Evolutionary conservation across 177 flowering plant species (phyloP).

Genomic region (Telopea speciosissima): DNA sequence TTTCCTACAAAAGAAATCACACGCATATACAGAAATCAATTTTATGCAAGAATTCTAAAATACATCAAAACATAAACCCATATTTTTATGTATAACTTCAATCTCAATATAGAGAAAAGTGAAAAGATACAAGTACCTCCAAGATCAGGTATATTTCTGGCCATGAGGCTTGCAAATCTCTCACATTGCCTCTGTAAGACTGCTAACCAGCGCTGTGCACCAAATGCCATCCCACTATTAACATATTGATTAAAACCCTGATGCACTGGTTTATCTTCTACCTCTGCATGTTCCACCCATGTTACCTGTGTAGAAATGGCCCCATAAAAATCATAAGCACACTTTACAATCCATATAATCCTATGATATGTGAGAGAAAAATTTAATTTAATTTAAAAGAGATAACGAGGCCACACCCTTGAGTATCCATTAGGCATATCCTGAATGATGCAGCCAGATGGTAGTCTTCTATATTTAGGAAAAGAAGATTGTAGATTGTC

Average conservation of each 20-base stretch:
- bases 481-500: slow-evolving; percentile 38
- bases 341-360: too few relatives aligned
- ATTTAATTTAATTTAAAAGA: too few relatives aligned
- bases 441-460: slow-evolving; percentile 91
- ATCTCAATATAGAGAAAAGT: too few relatives aligned
- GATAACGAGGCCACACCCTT: too few relatives aligned
- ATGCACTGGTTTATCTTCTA: slow-evolving; percentile 73
- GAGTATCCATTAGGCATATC: slow-evolving; percentile 99
- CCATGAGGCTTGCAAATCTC: slow-evolving; percentile 92
- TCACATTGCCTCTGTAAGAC: slow-evolving; percentile 83
- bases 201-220: slow-evolving; percentile 81
- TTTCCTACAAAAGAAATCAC: too few relatives aligned
- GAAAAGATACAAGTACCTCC: slow-evolving; percentile 63
- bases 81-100: too few relatives aligned
- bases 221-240: slow-evolving; percentile 68
- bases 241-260: slow-evolving; percentile 49
- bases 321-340: background rate
- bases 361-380: too few relatives aligned
- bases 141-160: slow-evolving; percentile 70
- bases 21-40: too few relatives aligned
- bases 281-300: slow-evolving; percentile 94
- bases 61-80: too few relatives aligned
- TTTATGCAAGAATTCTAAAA: too few relatives aligned
- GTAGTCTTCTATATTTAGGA: slow-evolving; percentile 55
- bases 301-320: slow-evolving; percentile 54